Conservation (phyloP, 495 filamentous ascomycete genomes). For the Choiromyces venosus region DNA sequence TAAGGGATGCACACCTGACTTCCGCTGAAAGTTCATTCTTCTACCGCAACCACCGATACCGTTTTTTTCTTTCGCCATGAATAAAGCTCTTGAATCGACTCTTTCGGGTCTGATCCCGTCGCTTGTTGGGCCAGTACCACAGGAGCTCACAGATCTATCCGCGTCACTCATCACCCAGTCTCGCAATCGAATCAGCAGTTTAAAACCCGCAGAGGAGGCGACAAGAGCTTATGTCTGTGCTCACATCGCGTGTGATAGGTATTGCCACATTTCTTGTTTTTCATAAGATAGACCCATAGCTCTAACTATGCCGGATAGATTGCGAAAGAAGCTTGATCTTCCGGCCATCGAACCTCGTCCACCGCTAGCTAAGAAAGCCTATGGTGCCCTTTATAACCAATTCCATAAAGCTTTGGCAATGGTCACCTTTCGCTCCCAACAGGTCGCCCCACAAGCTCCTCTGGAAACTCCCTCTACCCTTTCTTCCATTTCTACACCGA, state of each 20-base stretch:
- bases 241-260: conserved; percentile 87
- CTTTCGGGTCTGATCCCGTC: conserved; percentile 73
- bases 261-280: conserved; percentile 10
- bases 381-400: conserved; percentile 76
- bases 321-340: conserved; percentile 77
- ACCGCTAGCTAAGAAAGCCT: conserved; percentile 74
- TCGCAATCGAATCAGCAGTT: conserved; percentile 64
- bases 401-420: conserved; percentile 65
- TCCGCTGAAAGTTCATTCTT: background rate
- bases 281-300: background rate
- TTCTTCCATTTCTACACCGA: conserved; percentile 31
- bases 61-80: conserved; percentile 51
- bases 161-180: conserved; percentile 81
- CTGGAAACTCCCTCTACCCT: conserved; percentile 11
- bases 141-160: conserved; percentile 69
- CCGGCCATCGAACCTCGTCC: conserved; percentile 73
- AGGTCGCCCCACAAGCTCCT: conserved; percentile 5
- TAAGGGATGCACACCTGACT: background rate
- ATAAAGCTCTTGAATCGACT: conserved; percentile 68
- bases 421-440: conserved; percentile 24
- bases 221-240: conserved; percentile 82
- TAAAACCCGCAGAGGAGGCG: conserved; percentile 86
- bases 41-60: background rate
- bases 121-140: conserved; percentile 63
- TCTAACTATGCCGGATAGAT: conserved; percentile 46